These are phyloP conservation scores for Canna indica DNA, from an alignment of 176 grass and related monocot genomes.

Conservation along the genomic window DNA sequence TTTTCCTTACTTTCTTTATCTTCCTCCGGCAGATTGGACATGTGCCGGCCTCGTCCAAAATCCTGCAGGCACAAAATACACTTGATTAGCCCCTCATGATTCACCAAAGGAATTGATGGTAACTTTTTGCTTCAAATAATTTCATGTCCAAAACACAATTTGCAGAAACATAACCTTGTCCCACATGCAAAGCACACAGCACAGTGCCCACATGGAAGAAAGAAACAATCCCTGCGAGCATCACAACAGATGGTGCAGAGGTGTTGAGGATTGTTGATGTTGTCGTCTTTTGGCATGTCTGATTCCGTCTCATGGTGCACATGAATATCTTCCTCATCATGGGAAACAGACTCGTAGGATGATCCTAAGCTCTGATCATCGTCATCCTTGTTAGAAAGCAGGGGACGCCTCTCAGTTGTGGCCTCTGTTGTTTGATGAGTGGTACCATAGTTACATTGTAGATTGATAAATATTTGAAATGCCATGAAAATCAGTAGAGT, in stretches of 20 bases:
- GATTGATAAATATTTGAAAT: constrained; percentile 36
- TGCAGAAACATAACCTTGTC: constrained; percentile 29
- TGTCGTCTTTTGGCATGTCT: constrained; percentile 17
- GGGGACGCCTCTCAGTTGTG: constrained; percentile 15
- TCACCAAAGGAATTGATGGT: background rate
- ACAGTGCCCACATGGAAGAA: constrained; percentile 68
- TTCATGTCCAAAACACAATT: background rate
- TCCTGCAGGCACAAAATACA: constrained; percentile 31
- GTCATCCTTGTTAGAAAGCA: constrained; percentile 48
- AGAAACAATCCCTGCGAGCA: constrained; percentile 49
- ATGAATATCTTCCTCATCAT: constrained; percentile 34
- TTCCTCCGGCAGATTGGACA: constrained; percentile 64
- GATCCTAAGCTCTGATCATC: constrained; percentile 59
- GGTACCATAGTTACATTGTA: constrained; percentile 9
- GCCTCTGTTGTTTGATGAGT: background rate
- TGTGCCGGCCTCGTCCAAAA: constrained; percentile 37
- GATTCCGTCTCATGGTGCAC: constrained; percentile 8
- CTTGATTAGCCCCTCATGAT: background rate
- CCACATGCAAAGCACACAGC: constrained; percentile 55
- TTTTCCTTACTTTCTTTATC: constrained; percentile 72
- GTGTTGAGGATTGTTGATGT: background rate
- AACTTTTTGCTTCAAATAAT: background rate
- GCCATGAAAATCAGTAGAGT: constrained; percentile 36
- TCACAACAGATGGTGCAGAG: constrained; percentile 52
- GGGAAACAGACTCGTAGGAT: constrained; percentile 66